Percentiles rank a stretch among this genome's conserved stretches.
These are phyloP conservation scores for Manihot esculenta DNA, from an alignment of 441 rosid genomes.

Conservation along the genomic window DNA sequence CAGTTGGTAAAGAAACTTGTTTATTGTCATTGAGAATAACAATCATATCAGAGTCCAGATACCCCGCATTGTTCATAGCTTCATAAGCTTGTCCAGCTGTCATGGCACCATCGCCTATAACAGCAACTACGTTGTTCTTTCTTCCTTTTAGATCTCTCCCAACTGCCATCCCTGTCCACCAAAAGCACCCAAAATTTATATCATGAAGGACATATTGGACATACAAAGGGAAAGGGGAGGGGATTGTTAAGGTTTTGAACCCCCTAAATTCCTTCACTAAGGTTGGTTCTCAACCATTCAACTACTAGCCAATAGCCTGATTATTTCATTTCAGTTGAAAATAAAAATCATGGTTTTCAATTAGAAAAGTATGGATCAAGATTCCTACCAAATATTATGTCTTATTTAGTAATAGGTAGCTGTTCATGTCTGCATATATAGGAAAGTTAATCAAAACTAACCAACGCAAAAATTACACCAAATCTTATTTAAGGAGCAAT, in stretches of 20 bases:
- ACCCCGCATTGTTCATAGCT: conserved; percentile 96
- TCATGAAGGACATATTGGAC: neutral
- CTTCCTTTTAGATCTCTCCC: conserved; percentile 87
- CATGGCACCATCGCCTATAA: conserved; percentile 97
- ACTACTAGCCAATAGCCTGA: neutral
- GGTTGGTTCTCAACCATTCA: too few species aligned
- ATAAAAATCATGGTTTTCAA: neutral
- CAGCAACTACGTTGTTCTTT: conserved; percentile 67
- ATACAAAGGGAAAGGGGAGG: too few species aligned
- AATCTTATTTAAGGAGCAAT: neutral
- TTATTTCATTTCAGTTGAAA: neutral
- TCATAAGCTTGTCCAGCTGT: conserved; percentile 98
- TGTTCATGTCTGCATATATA: neutral
- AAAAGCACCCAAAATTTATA: conserved; percentile 8
- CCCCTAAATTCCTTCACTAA: too few species aligned
- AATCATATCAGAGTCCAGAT: conserved; percentile 93
- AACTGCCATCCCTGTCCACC: conserved; percentile 81
- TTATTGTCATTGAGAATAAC: conserved; percentile 95
- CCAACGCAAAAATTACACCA: neutral
- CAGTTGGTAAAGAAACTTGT: conserved; percentile 93
- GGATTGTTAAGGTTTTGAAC: too few species aligned
- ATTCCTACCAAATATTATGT: neutral
- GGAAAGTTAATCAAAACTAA: neutral
- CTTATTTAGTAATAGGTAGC: neutral
- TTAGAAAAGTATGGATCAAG: neutral